Evolutionary conservation across 805 yeast species (phyloP).

Genomic region (Jamesozyma jinghongensis): DNA sequence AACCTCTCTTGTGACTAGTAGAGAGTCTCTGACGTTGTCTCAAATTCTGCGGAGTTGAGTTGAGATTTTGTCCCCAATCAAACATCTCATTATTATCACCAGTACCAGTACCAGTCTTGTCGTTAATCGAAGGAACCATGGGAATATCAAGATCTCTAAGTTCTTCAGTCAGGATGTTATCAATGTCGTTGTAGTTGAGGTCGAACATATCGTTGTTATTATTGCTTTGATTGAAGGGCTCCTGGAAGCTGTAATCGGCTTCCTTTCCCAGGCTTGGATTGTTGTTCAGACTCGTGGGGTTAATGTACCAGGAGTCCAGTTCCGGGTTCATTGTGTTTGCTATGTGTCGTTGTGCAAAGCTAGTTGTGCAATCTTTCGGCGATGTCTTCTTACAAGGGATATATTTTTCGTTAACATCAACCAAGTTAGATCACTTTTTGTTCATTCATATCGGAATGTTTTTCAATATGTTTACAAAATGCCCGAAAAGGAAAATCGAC

Average conservation of each 20-base stretch:
- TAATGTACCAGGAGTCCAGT: conserved; percentile 11
- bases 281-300: conserved; percentile 10
- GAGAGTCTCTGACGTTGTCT: conserved; percentile 1
- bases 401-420: too few relatives aligned
- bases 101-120: too few relatives aligned
- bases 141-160: conserved; percentile 60
- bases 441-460: not conserved
- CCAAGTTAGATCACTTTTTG: not conserved
- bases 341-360: not conserved
- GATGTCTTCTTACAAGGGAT: not conserved
- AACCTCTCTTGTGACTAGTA: conserved; percentile 45
- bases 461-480: conserved; percentile 1
- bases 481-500: not conserved
- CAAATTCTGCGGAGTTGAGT: conserved; percentile 3
- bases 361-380: not conserved
- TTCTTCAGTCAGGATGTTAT: conserved; percentile 48
- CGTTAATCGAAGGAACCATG: conserved; percentile 15
- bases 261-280: too few relatives aligned
- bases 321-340: conserved; percentile 4
- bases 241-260: too few relatives aligned
- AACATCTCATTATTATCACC: conserved; percentile 1
- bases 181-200: conserved; percentile 44
- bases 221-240: not conserved
- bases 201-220: conserved; percentile 24
- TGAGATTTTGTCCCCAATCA: conserved; percentile 17